Evolutionary conservation across 2,329 filamentous ascomycete species (phyloP).

Genomic region (Colletotrichum sp.): DNA sequence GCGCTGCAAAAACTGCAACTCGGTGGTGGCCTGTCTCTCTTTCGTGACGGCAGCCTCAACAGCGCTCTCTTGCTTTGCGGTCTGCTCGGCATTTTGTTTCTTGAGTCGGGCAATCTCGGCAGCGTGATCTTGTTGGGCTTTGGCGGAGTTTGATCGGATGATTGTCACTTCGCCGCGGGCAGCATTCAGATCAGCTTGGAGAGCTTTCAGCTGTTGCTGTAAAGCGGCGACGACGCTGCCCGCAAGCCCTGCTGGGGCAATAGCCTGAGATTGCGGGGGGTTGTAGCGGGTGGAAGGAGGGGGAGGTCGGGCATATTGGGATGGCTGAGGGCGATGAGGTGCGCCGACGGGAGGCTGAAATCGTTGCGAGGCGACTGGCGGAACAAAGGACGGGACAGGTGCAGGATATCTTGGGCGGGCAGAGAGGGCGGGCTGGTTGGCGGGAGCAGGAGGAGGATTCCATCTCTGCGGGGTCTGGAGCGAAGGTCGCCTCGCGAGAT

Average conservation of each 20-base stretch:
- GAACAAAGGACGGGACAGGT: constrained; percentile 10
- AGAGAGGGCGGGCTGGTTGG: constrained; percentile 12
- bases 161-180: constrained; percentile 77
- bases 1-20: constrained; percentile 74
- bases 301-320: constrained; percentile 44
- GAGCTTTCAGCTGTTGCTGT: constrained; percentile 55
- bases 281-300: constrained; percentile 30
- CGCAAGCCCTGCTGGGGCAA: constrained; percentile 20
- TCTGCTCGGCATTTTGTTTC: constrained; percentile 66
- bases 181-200: constrained; percentile 61
- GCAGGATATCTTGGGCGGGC: constrained; percentile 18
- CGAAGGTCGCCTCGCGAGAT: constrained; percentile 19
- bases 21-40: constrained; percentile 68
- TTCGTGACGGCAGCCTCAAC: constrained; percentile 69
- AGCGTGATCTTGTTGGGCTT: constrained; percentile 64
- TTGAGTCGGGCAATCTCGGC: constrained; percentile 65
- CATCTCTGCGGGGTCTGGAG: constrained; percentile 30
- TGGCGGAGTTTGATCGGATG: constrained; percentile 72
- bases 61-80: constrained; percentile 66
- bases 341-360: constrained; percentile 26
- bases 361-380: constrained; percentile 17
- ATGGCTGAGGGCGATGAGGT: constrained; percentile 36
- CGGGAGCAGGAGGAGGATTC: constrained; percentile 31
- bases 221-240: constrained; percentile 48
- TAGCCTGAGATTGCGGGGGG: constrained; percentile 36